Base-by-base conservation (phyloP, 805 yeast genomes). In the Wickerhamomyces pijperi region DNA sequence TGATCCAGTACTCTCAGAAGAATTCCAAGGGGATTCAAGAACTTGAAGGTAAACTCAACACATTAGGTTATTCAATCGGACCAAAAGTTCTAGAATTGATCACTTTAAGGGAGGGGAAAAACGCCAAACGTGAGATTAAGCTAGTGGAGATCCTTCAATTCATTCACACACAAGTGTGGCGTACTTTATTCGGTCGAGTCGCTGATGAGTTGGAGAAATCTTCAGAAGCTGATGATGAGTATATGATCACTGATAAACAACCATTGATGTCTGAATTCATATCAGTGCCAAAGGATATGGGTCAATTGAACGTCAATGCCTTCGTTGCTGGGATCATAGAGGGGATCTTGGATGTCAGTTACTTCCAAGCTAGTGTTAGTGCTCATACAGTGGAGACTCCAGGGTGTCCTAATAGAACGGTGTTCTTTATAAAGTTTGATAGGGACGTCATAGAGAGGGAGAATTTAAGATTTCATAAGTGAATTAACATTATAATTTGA, bases 291-390 rank as follows among this genome's bases (percentile, higher is more conserved):
- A 75, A 73, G 47, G 94, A 86, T 46, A 76, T 80, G 53, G 78
- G 82, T 11, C 78, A 77, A 45, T 67, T 85, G 50, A 83, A 82
- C 53, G 82, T 92, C 52, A 78, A 81, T 14, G 88, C 95, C 0
- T 83, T 82, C 53, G 74, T 79, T 2, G 95, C 94, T 0, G 95
- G 95, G 0, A 70, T 86, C 14, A 68, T 85, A 32, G 95, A 86
- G 55, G 94, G 94, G 0, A 77, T 85, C 1, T 61, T 86, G 42
- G 92, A 82, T 50, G 67, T 81, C 4, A 66, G 84, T 2, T 77
- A 76, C 45, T 84, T 84, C 53, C 76, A 70, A 39, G 87, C 90
- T 13, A 66, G 63, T 35, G 95, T 86, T 7, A 74, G 82, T n/a
- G 95, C 95, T 1, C 95, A 86, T 52, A 69, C 79, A 0, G 84